A percentile compares a stretch with the other conserved stretches of the same genome.
Evolutionary conservation across 257 asterid genomes (phyloP).

Genomic region (Ilex aquifolium): DNA sequence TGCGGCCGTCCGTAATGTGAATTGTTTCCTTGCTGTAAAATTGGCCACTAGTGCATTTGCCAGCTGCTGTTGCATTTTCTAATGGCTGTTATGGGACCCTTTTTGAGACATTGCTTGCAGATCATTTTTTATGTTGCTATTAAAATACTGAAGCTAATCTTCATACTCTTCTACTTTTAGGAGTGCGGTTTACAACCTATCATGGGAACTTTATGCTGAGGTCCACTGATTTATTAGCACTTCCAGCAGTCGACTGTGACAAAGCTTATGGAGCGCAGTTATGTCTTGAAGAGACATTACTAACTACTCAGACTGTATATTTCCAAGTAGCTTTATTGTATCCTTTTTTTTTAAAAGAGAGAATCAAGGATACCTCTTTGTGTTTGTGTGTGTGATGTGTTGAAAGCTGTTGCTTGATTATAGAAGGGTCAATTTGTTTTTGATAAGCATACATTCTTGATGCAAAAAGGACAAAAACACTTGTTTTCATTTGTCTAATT

Average conservation of each 20-base stretch:
- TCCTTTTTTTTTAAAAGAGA: conserved; percentile 44
- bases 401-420: too few relatives aligned
- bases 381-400: background rate
- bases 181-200: conserved; percentile 93
- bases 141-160: conserved; percentile 18
- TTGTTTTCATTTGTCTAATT: too few relatives aligned
- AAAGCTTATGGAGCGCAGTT: conserved; percentile 95
- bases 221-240: conserved; percentile 92
- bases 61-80: background rate
- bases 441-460: too few relatives aligned
- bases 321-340: conserved; percentile 96
- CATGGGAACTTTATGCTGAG: conserved; percentile 98
- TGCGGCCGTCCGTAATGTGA: too few relatives aligned
- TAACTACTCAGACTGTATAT: conserved; percentile 75
- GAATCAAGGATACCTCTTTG: conserved; percentile 6
- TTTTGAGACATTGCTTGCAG: conserved; percentile 3
- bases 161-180: conserved; percentile 35
- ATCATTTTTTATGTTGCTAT: conserved; percentile 3
- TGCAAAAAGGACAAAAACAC: too few relatives aligned
- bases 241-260: conserved; percentile 98
- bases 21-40: background rate
- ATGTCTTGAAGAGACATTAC: conserved; percentile 87
- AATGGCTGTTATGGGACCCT: background rate
- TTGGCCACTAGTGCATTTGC: background rate
- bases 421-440: too few relatives aligned